Evolutionary conservation across 23 red algal genomes (phyloP).

Genomic region (Gracilaria gracilis): DNA sequence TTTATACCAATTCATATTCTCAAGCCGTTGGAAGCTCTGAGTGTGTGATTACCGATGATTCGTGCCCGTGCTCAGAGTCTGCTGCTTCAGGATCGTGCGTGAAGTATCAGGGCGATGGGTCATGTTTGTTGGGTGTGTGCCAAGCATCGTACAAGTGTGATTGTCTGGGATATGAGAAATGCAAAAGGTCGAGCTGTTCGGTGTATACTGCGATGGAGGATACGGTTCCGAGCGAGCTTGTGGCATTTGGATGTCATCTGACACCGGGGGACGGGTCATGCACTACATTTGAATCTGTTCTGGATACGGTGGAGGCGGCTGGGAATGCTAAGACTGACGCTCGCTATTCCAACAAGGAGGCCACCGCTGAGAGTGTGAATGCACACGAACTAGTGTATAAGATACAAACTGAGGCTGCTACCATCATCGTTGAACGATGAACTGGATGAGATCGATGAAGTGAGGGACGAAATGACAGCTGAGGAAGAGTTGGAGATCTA

Average conservation of each 20-base stretch:
- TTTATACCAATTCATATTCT: too few species aligned
- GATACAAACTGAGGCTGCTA: not conserved
- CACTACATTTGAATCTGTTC: conserved; percentile 17
- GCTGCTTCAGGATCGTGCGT: conserved; percentile 21
- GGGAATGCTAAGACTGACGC: not conserved
- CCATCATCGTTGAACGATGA: not conserved
- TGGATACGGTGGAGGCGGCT: conserved; percentile 37
- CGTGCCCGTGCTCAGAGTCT: conserved; percentile 27
- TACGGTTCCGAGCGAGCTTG: conserved; percentile 13
- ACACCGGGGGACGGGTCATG: conserved; percentile 4
- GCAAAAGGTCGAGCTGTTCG: conserved; percentile 23
- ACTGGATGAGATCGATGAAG: not conserved
- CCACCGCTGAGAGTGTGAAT: not conserved
- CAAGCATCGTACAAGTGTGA: conserved; percentile 25
- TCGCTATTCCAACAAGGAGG: not conserved
- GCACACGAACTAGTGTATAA: not conserved
- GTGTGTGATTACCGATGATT: conserved; percentile 37
- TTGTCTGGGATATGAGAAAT: conserved; percentile 38
- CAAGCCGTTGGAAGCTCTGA: not conserved
- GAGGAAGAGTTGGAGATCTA: not conserved
- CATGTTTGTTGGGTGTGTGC: conserved; percentile 22
- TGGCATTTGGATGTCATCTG: conserved; percentile 42
- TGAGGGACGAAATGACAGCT: not conserved
- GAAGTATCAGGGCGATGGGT: conserved; percentile 11
- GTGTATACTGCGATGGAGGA: conserved; percentile 25